Percentiles rank a stretch among this genome's conserved stretches.
Conservation (phyloP, 805 yeast genomes). For the Suhomyces faveliae region DNA sequence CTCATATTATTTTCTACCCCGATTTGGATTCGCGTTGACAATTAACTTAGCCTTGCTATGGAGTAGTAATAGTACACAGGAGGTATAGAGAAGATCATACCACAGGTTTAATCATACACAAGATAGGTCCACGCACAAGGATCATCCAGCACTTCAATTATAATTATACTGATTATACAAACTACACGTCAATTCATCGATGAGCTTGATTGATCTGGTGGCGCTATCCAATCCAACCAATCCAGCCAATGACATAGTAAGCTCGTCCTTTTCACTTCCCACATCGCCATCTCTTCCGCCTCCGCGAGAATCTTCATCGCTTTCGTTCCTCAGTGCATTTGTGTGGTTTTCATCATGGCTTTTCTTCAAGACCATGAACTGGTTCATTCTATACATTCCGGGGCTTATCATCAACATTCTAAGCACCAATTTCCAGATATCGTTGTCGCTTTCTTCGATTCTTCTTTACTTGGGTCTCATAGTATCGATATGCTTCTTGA, state of each 20-base stretch:
- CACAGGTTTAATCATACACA: no score
- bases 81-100: no score
- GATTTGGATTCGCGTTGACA: no score
- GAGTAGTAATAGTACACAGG: no score
- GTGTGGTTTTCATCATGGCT: conserved; percentile 22
- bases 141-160: no score
- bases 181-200: no score
- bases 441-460: conserved; percentile 51
- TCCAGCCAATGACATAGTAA: background rate
- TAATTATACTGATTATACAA: no score
- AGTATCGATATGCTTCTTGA: conserved; percentile 38
- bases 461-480: conserved; percentile 30
- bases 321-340: conserved; percentile 13
- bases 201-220: no score
- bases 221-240: no score
- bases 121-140: no score
- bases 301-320: conserved; percentile 13
- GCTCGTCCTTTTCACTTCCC: background rate
- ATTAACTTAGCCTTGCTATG: no score
- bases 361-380: conserved; percentile 16
- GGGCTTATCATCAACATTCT: conserved; percentile 24
- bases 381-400: conserved; percentile 17
- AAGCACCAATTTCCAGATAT: conserved; percentile 48
- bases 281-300: conserved; percentile 9
- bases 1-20: no score